Evolutionary conservation across 139 green algal species (phyloP), one percentile per base, ranked within the genome.

Genomic region (Raphidocelis subcapitata): DNA sequence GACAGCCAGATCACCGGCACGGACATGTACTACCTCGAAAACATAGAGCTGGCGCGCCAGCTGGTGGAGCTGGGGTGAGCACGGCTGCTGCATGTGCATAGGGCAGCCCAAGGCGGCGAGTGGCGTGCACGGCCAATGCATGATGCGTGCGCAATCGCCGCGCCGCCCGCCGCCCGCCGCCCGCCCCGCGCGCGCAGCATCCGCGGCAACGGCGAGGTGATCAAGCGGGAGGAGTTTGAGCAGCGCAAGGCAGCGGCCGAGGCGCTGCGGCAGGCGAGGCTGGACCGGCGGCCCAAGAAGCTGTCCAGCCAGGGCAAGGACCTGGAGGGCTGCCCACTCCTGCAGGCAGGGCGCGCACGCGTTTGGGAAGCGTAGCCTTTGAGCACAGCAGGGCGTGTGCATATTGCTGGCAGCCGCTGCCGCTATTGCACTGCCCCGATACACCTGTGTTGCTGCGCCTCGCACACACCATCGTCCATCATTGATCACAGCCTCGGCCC

Each of bases 151-250:
- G 35, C 20, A 65, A 24, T 66, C n/a, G n/a, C n/a, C n/a, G n/a
- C n/a, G n/a, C n/a, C n/a, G n/a, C n/a, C n/a, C n/a, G n/a, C n/a
- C n/a, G n/a, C n/a, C n/a, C n/a, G n/a, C n/a, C n/a, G n/a, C 41
- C 12, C 12, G 41, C 8, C 12, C 41, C 41, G 33, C 35, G n/a
- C 18, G 1, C 51, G 3, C 80, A 94, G 89, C 23, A 90, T 96
- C 70, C 87, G 93, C 8, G 93, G 93, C 18, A 94, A 94, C 46
- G 93, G 90, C 1, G 91, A 97, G 74, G 85, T 96, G 23, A 88
- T 97, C 31, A 84, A 74, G 56, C 67, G 92, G n/a, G 91, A 95
- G 64, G 93, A 97, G 76, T 97, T 96, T 82, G 89, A 93, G 69
- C 76, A 84, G 21, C 71, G 91, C 10, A 97, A 96, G 65, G 82